phyloP scores from a whole-genome alignment of 2,329 filamentous ascomycete species.

The Ceratocystis ficicola region DNA sequence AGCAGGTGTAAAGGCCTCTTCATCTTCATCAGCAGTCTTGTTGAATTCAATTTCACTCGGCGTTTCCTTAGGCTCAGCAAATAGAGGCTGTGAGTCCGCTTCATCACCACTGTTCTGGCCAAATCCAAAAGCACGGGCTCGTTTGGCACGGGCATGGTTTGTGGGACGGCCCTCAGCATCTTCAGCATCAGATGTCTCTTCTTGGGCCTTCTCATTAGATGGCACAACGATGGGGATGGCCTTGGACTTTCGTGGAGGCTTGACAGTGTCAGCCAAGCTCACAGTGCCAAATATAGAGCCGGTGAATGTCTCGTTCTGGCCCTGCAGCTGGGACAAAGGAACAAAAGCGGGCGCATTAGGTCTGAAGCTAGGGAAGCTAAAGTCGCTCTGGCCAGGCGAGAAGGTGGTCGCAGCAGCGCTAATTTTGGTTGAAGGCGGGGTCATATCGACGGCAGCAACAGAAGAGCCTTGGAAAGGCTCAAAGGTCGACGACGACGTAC shows the following conservation, averaged over 20 bases:
- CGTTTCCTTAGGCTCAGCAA: slow-evolving; percentile 43
- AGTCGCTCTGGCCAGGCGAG: slow-evolving; percentile 51
- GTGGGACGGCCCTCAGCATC: slow-evolving; percentile 44
- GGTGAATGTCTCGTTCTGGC: slow-evolving; percentile 33
- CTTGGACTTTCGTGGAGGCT: slow-evolving; percentile 61
- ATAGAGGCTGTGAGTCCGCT: slow-evolving; percentile 57
- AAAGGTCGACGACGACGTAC: slow-evolving; percentile 32
- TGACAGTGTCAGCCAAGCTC: slow-evolving; percentile 51
- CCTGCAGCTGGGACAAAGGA: slow-evolving; percentile 42
- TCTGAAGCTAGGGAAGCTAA: slow-evolving; percentile 64
- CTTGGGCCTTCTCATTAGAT: slow-evolving; percentile 33
- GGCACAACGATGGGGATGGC: slow-evolving; percentile 66
- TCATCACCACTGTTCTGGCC: slow-evolving; percentile 42
- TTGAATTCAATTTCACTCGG: slow-evolving; percentile 24
- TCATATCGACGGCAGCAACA: slow-evolving; percentile 30
- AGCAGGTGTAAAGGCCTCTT: slow-evolving; percentile 33
- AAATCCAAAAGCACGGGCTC: slow-evolving; percentile 45
- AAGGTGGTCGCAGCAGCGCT: slow-evolving; percentile 61
- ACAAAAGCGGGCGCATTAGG: slow-evolving; percentile 68
- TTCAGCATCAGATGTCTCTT: slow-evolving; percentile 27
- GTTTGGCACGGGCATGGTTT: slow-evolving; percentile 63
- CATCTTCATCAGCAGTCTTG: slow-evolving; percentile 26
- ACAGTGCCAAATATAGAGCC: slow-evolving; percentile 59
- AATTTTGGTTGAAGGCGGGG: slow-evolving; percentile 39
- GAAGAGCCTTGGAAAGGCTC: slow-evolving; percentile 39